Evolutionary conservation across 495 filamentous ascomycete species (phyloP), one percentile per base, ranked within the genome.

Genomic region (Bombardia bombarda): DNA sequence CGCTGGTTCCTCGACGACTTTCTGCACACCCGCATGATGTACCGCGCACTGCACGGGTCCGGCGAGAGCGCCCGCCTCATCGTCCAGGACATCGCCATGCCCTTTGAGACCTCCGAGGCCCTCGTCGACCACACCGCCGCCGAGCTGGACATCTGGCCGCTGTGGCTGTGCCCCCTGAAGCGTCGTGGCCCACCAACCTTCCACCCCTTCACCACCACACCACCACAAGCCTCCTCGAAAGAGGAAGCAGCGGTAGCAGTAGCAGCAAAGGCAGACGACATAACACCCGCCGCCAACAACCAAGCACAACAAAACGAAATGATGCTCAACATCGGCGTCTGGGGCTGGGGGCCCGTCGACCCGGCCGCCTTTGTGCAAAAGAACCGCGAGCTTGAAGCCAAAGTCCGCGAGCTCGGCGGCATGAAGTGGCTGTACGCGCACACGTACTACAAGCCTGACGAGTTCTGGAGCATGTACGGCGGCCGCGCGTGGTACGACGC

Each of bases 381-480:
- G 42, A 87, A 90, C 61, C 70, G 78, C 3, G 70, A 70, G 13
- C 60, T 90, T 7, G 86, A 90, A 58, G 49, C 55, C 1, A 78
- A 78, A 41, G 68, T 90, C 7, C 66, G 62, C 10, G 74, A 75
- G 42, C 67, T 90, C 2, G 77, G 80, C 13, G 86, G 86, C 7
- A 74, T 71, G 62, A 78, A 78, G 59, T 78, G 74, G 74, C 57
- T 78, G 21, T 78, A 81, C 54, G 77, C 77, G 4, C 77, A 79
- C 48, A 74, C 73, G 4, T 80, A 79, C 50, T 81, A 80, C 41
- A 45, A 53, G 1, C 63, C 69, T 42, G 58, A 66, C 5, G 73
- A 79, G 51, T 79, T 81, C 54, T 78, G 74, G 72, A 31, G 44
- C 25, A 67, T 73, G 47, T 80, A 76, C 48, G 72, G 74, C 19